Percentiles rank a stretch among this genome's conserved stretches.
These are phyloP conservation scores for Cyclostephanos tholiformis DNA, from an alignment of 108 stramenopile species.

Conservation along the genomic window DNA sequence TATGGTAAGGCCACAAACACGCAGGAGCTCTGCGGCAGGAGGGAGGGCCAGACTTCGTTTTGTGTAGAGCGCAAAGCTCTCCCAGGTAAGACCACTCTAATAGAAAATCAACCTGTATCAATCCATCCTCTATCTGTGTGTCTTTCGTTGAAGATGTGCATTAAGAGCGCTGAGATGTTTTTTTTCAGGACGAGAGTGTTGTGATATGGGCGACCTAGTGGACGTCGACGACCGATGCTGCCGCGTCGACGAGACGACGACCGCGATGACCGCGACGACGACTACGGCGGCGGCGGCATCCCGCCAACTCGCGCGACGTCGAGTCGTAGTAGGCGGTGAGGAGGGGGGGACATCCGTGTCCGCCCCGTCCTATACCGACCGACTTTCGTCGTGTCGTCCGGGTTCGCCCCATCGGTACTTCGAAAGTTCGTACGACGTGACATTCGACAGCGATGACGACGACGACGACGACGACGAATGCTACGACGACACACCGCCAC, in stretches of 20 bases:
- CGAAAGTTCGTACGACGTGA: constrained; percentile 34
- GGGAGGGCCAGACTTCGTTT: no score
- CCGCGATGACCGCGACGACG: not conserved
- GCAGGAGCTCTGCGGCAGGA: no score
- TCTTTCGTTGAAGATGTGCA: no score
- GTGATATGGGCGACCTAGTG: not conserved
- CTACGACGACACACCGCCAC: not conserved
- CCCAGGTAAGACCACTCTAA: no score
- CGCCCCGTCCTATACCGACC: not conserved
- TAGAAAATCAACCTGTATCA: no score
- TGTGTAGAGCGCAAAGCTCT: no score
- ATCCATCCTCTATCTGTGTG: no score
- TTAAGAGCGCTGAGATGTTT: no score
- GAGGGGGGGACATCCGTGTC: no score
- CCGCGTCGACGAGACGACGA: not conserved
- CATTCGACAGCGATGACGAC: not conserved
- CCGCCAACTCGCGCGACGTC: not conserved
- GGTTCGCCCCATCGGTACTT: constrained; percentile 53
- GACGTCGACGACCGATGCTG: not conserved
- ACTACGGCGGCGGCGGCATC: not conserved
- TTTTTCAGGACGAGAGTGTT: no score
- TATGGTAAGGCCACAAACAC: no score
- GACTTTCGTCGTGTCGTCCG: constrained; percentile 34
- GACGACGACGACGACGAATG: not conserved
- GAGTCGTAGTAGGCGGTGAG: not conserved